Base-by-base conservation (phyloP, 306 rosid species). In the Betula pendula region DNA sequence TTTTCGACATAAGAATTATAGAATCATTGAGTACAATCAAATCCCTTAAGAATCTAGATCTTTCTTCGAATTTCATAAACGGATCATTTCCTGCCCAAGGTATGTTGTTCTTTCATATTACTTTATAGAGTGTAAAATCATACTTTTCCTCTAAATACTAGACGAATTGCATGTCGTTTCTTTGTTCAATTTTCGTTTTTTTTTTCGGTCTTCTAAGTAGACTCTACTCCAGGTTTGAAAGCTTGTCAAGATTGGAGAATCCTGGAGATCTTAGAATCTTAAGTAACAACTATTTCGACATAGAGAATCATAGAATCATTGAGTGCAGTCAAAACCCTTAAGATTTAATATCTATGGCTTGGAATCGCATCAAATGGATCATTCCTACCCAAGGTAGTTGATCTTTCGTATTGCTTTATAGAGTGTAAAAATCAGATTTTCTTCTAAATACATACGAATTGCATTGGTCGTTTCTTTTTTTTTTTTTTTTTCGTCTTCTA, bases 251-350 rank as follows among this genome's bases (percentile, higher is more conserved):
- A 8, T 38, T 78, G 60, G 70, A 56, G 15, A 47, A 43, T 11
- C n/a, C 31, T 70, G 47, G 74, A 48, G 76, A 70, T 45, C 1
- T 59, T 70, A 45, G 69, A n/a, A 77, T 47, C 43, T 77, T 38
- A n/a, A 24, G 45, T 25, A 9, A 5, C 5, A 72, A 72, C 27
- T 0, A 0, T 13, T 27, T 79, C 71, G 35, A 38, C 43, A 16
- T 0, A 44, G 65, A 53, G n/a, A 9, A 8, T 66, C 20, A 16
- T 73, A 19, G 50, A 68, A 59, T 63, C 58, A 25, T 42, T 79
- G 73, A 79, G 68, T 62, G 77, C 53, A 2, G 43, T 63, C 12
- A 12, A 35, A 20, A 50, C 77, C n/a, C 68, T 79, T 14, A 63
- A 13, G 62, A 62, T n/a, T n/a, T n/a, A n/a, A n/a, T n/a, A 22